phyloP scores from a whole-genome alignment of 169 alveolate species.

The Babesia ovata region DNA sequence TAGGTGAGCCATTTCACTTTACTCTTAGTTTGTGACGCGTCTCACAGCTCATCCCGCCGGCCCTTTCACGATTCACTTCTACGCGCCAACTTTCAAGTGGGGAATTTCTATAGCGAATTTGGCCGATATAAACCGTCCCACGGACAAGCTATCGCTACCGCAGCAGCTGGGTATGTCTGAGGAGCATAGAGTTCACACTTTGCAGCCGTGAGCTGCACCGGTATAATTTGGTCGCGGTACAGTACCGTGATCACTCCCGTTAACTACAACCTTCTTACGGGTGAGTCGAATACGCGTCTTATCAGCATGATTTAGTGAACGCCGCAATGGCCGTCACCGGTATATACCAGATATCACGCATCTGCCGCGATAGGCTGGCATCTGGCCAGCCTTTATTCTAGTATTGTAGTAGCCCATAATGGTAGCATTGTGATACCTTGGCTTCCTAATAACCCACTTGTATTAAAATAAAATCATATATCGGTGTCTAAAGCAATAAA shows the following conservation, averaged over 20 bases:
- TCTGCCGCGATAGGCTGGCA: conserved; percentile 40
- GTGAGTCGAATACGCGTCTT: conserved; percentile 19
- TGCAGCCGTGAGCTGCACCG: conserved; percentile 79
- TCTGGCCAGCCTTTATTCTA: conserved; percentile 3
- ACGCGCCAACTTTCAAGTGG: conserved; percentile 94
- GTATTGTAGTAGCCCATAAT: too few species aligned
- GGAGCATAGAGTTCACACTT: not conserved
- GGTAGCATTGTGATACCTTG: too few species aligned
- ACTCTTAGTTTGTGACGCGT: not conserved
- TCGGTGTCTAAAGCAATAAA: too few species aligned
- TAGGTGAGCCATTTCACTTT: conserved; percentile 20
- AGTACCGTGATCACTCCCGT: conserved; percentile 77
- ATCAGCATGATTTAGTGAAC: conserved; percentile 58
- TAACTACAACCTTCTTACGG: conserved; percentile 75
- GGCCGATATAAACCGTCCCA: conserved; percentile 85
- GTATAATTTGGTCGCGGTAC: conserved; percentile 82
- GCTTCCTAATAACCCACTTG: too few species aligned
- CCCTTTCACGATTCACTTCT: conserved; percentile 91
- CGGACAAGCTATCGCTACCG: conserved; percentile 84
- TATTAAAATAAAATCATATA: too few species aligned
- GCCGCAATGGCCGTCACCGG: conserved; percentile 80
- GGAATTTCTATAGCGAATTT: conserved; percentile 89
- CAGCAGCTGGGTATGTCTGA: conserved; percentile 84
- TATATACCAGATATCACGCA: conserved; percentile 58
- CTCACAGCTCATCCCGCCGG: conserved; percentile 89